Percentiles rank a stretch among this genome's conserved stretches.
These are phyloP conservation scores for Naganishia antarctica DNA, from an alignment of 768 basidiomycete genomes.

Conservation along the genomic window DNA sequence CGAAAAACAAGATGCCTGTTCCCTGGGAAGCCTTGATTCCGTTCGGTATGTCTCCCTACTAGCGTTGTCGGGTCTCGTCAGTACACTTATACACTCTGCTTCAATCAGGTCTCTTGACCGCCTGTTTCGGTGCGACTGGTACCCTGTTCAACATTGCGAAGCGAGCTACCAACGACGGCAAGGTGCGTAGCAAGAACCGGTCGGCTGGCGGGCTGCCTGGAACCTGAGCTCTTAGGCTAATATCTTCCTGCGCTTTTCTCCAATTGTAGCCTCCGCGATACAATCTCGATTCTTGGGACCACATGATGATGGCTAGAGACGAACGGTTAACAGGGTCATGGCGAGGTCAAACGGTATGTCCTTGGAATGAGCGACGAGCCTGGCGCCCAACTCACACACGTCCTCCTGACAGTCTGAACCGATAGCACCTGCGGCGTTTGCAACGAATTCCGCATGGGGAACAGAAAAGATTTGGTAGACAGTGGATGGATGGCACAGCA, in stretches of 20 bases:
- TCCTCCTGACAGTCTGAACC: slow-evolving; percentile 58
- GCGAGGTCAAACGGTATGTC: slow-evolving; percentile 77
- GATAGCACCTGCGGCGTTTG: slow-evolving; percentile 64
- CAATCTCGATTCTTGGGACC: slow-evolving; percentile 81
- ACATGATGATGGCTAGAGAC: slow-evolving; percentile 94
- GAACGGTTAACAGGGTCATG: slow-evolving; percentile 75
- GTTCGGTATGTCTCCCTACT: slow-evolving; percentile 59
- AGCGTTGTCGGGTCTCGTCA: slow-evolving; percentile 23
- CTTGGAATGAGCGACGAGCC: background rate
- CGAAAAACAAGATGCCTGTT: slow-evolving; percentile 67
- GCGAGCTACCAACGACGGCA: slow-evolving; percentile 79
- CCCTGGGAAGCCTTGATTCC: slow-evolving; percentile 98
- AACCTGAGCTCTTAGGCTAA: background rate
- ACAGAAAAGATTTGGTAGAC: slow-evolving; percentile 55
- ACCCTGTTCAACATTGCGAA: slow-evolving; percentile 76
- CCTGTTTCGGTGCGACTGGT: slow-evolving; percentile 85
- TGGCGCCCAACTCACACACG: too few relatives aligned
- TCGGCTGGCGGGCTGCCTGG: background rate
- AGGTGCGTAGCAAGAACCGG: slow-evolving; percentile 55
- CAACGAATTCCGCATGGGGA: slow-evolving; percentile 69
- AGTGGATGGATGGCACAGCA: background rate
- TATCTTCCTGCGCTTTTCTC: background rate
- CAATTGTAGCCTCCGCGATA: slow-evolving; percentile 69
- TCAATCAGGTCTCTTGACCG: slow-evolving; percentile 66
- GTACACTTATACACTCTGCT: background rate